phyloP scores from a whole-genome alignment of 192 early-diverging fungal genomes.

The Umbelopsis sp. region DNA sequence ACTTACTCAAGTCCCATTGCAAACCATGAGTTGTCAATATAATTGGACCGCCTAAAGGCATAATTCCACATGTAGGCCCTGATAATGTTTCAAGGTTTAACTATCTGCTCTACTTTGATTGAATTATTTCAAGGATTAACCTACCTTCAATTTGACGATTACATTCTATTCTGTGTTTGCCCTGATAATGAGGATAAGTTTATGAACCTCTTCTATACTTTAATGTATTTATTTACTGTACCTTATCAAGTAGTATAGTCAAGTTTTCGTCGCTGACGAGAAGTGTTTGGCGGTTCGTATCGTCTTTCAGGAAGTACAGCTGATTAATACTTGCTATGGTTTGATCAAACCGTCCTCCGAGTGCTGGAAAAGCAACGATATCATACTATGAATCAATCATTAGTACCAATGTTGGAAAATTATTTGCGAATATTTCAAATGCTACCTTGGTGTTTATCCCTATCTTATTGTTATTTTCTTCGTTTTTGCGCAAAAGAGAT shows the following conservation, averaged over 20 bases:
- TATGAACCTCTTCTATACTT: neutral
- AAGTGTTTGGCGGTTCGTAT: conserved; percentile 53
- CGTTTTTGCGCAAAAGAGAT: conserved; percentile 36
- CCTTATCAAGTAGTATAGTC: conserved; percentile 66
- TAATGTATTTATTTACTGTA: conserved; percentile 30
- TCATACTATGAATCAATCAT: conserved; percentile 35
- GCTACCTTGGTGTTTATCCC: neutral
- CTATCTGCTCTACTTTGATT: neutral
- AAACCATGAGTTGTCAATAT: conserved; percentile 74
- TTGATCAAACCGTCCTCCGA: conserved; percentile 91
- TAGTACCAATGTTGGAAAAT: neutral
- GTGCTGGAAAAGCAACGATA: conserved; percentile 78
- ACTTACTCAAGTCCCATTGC: conserved; percentile 82
- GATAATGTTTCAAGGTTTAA: neutral
- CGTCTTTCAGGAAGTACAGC: conserved; percentile 61
- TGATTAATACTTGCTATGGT: conserved; percentile 78
- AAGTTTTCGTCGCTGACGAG: conserved; percentile 77
- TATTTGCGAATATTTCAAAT: neutral
- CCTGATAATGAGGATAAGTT: conserved; percentile 40
- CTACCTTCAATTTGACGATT: conserved; percentile 61
- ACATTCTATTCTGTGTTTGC: conserved; percentile 67
- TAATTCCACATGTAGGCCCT: conserved; percentile 84
- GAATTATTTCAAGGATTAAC: neutral
- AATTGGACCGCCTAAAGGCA: conserved; percentile 74
- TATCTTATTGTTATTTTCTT: conserved; percentile 25